phyloP scores from a whole-genome alignment of 108 stramenopile genomes.

The Nitzschia sp. region DNA sequence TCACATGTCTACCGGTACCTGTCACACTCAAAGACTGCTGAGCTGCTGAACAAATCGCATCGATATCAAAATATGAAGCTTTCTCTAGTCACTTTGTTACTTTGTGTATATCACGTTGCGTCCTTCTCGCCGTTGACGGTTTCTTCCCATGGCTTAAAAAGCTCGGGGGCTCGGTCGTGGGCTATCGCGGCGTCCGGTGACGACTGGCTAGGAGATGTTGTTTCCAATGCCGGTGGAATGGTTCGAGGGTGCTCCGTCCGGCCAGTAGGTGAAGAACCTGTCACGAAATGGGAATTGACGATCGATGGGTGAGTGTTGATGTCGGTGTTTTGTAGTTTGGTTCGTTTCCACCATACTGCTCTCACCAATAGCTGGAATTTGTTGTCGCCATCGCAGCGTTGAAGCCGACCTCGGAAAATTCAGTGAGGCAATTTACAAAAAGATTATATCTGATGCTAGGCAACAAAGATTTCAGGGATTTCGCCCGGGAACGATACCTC shows the following conservation, averaged over 20 bases:
- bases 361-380: too few relatives aligned
- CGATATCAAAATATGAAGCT: too few relatives aligned
- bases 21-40: too few relatives aligned
- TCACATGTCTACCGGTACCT: too few relatives aligned
- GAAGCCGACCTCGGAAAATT: slow-evolving; percentile 84
- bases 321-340: background rate
- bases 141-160: too few relatives aligned
- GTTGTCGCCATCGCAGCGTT: slow-evolving; percentile 30
- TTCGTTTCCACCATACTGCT: too few relatives aligned
- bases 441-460: slow-evolving; percentile 71
- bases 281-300: slow-evolving; percentile 62
- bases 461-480: slow-evolving; percentile 80
- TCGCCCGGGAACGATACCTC: slow-evolving; percentile 82
- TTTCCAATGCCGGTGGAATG: slow-evolving; percentile 49
- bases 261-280: slow-evolving; percentile 39
- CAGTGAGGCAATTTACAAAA: slow-evolving; percentile 69
- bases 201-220: slow-evolving; percentile 68
- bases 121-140: too few relatives aligned
- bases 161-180: too few relatives aligned
- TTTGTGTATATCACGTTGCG: too few relatives aligned
- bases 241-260: slow-evolving; percentile 62
- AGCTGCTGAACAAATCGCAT: too few relatives aligned
- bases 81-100: too few relatives aligned
- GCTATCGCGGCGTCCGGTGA: background rate
- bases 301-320: slow-evolving; percentile 60